Base-by-base conservation (phyloP, 768 basidiomycete genomes). In the Lentinula lateritia region DNA sequence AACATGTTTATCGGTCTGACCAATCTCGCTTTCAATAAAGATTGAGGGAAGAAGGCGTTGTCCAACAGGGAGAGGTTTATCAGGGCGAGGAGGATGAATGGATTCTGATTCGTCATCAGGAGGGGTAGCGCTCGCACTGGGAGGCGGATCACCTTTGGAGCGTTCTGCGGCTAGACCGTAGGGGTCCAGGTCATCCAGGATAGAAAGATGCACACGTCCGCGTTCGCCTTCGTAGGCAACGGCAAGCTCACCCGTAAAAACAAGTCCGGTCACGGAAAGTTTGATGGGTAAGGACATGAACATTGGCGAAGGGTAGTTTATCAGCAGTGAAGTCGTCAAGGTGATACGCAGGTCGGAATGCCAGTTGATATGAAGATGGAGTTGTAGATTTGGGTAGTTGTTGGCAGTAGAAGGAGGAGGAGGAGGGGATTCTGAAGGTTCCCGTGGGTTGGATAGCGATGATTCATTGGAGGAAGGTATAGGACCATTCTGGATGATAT, bases 231-330 rank as follows among this genome's bases (percentile, higher is more conserved):
- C 90, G 75, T 94, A 98, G 12, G 96, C 97, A 39, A 98, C 83
- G 8, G 92, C 90, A 50, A 98, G 76, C 68, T 96, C 92, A 61
- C 92, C 93, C 12, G 82, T 82, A 72, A 98, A 92, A 13, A 94
- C 78, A 61, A 98, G 79, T 0, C 93, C 92, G 0, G 90, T 95
- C 32, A 98, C 85, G n/a, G 88, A 90, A 59, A 98, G 86, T 68
- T 92, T 90, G 72, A 99, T 92, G 6, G 97, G 97, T 28, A 99
- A 82, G 13, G 92, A 88, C 95, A 99, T 98, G 80, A 99, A 98
- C 71, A 90, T 84, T 0, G 90, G 89, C 0, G 94, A 94, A 5
- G 97, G 97, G 72, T 98, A 98, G 75, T 99, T 97, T 74, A 99
- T 95, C 63, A 95, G 84, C 32, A 98, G 82, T 8, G 93, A 95